These are phyloP conservation scores for Mortierella sp. DNA, from an alignment of 371 early-diverging fungal species.

Conservation along the genomic window DNA sequence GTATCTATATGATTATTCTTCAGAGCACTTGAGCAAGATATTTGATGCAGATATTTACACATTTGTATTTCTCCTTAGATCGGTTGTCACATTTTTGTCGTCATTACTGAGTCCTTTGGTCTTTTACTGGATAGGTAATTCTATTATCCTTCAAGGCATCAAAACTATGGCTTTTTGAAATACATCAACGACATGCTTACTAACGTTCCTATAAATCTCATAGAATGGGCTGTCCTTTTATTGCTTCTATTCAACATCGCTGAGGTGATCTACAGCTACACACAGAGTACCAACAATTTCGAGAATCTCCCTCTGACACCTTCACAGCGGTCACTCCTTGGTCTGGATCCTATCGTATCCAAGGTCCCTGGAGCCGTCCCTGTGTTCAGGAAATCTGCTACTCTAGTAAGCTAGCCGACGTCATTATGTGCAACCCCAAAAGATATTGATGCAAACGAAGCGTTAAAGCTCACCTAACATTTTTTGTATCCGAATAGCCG, in stretches of 20 bases:
- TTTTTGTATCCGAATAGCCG: slow-evolving; percentile 9
- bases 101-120: slow-evolving; percentile 10
- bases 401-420: slow-evolving; percentile 11
- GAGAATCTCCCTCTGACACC: slow-evolving; percentile 51
- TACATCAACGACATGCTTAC: background rate
- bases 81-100: slow-evolving; percentile 15
- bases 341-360: slow-evolving; percentile 37
- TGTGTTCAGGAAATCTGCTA: slow-evolving; percentile 34
- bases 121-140: slow-evolving; percentile 34
- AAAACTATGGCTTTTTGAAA: background rate
- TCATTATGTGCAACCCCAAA: background rate
- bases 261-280: slow-evolving; percentile 42
- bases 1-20: slow-evolving; percentile 3
- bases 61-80: slow-evolving; percentile 3
- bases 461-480: background rate
- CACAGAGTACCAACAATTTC: slow-evolving; percentile 39
- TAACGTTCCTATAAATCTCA: background rate
- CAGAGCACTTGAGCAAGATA: background rate
- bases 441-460: background rate
- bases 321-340: slow-evolving; percentile 44
- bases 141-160: background rate
- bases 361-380: slow-evolving; percentile 48
- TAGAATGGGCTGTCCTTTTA: slow-evolving; percentile 34
- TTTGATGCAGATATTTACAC: background rate
- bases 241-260: slow-evolving; percentile 32